A percentile compares a stretch with the other conserved stretches of the same genome.
Evolutionary conservation across 345 rosid genomes (phyloP).

Genomic region (Bruguiera parviflora): DNA sequence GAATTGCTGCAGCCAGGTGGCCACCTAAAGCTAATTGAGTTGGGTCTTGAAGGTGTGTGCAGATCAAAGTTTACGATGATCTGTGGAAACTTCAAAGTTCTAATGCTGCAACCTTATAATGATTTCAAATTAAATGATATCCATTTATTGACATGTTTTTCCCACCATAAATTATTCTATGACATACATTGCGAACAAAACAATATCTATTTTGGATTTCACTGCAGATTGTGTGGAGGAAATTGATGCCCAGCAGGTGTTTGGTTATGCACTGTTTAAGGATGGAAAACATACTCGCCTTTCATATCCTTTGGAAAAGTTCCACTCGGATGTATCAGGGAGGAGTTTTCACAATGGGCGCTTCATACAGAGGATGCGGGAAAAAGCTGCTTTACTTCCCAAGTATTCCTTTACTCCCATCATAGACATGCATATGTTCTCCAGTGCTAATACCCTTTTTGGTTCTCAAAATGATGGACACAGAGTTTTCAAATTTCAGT

Average conservation of each 20-base stretch:
- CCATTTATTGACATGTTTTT: not conserved
- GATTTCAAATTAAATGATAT: not conserved
- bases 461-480: not conserved
- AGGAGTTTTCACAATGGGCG: slow-evolving; percentile 61
- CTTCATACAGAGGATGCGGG: slow-evolving; percentile 53
- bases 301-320: slow-evolving; percentile 45
- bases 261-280: slow-evolving; percentile 52
- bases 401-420: slow-evolving; percentile 26
- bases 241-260: slow-evolving; percentile 50
- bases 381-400: slow-evolving; percentile 45
- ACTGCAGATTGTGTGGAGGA: slow-evolving; percentile 49
- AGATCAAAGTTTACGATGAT: not conserved
- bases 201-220: not conserved
- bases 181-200: not conserved
- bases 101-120: not conserved
- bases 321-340: slow-evolving; percentile 42
- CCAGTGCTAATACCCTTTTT: not conserved
- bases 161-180: not conserved
- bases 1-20: slow-evolving; percentile 41
- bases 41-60: slow-evolving; percentile 34
- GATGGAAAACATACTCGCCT: slow-evolving; percentile 37
- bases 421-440: not conserved
- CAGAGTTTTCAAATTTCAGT: not conserved
- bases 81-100: not conserved
- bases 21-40: slow-evolving; percentile 34